Evolutionary conservation across 2,329 filamentous ascomycete species (phyloP).

Genomic region (Stemphylium beticola): DNA sequence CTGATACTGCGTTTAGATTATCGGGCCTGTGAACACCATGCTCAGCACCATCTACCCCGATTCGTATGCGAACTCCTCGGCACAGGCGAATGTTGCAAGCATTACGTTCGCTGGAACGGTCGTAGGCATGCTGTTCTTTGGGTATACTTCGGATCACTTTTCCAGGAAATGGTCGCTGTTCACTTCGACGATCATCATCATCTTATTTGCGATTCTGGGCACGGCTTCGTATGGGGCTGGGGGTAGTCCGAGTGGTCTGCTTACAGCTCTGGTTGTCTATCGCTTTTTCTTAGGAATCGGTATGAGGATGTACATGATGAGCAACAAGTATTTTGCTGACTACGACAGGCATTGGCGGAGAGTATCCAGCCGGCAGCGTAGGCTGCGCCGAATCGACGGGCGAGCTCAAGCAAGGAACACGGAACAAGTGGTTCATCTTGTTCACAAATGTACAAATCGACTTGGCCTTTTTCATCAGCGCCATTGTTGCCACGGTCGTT

Average conservation of each 20-base stretch:
- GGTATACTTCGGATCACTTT: conserved; percentile 81
- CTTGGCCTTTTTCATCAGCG: conserved; percentile 79
- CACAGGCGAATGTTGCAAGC: conserved; percentile 75
- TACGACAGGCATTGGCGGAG: conserved; percentile 69
- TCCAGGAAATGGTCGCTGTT: conserved; percentile 83
- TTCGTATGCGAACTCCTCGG: conserved; percentile 71
- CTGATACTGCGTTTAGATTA: conserved; percentile 63
- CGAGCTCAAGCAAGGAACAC: conserved; percentile 77
- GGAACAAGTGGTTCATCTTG: conserved; percentile 83
- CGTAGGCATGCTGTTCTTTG: conserved; percentile 80
- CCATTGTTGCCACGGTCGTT: conserved; percentile 75
- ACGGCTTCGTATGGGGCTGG: conserved; percentile 78
- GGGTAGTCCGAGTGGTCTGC: conserved; percentile 72
- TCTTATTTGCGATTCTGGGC: conserved; percentile 81
- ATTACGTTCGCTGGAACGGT: conserved; percentile 90
- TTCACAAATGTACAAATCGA: conserved; percentile 92
- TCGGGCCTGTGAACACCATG: conserved; percentile 84
- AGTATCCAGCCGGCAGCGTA: conserved; percentile 84
- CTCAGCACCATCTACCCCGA: conserved; percentile 71
- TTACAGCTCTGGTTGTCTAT: conserved; percentile 80
- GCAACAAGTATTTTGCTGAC: background rate
- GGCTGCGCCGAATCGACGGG: conserved; percentile 83
- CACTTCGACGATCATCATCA: conserved; percentile 79
- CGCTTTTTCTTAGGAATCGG: conserved; percentile 74
- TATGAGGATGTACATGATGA: conserved; percentile 12